Evolutionary conservation across 2,329 filamentous ascomycete species (phyloP).

Genomic region (Curvularia eragrostidis): DNA sequence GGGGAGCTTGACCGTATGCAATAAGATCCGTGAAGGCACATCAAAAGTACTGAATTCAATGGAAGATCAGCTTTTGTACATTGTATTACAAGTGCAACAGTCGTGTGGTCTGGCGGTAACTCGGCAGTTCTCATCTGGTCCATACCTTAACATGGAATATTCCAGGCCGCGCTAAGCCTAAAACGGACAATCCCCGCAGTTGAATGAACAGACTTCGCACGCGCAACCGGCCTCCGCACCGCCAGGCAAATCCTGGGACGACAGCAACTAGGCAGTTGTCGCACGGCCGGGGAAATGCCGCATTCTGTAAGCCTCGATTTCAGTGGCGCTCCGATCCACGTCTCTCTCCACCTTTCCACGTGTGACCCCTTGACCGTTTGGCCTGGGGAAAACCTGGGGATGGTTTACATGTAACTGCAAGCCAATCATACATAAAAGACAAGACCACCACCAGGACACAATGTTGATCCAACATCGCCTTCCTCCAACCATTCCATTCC

Average conservation of each 20-base stretch:
- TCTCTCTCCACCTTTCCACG: background rate
- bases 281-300: background rate
- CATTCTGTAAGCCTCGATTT: background rate
- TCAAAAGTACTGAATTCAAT: background rate
- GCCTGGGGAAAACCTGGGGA: background rate
- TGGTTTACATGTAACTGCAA: background rate
- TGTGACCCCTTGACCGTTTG: background rate
- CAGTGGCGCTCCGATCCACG: background rate
- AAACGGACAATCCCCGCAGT: background rate
- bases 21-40: background rate
- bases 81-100: background rate
- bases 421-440: background rate
- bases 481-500: background rate
- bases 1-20: background rate
- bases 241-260: no score
- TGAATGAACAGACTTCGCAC: background rate
- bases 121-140: background rate
- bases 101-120: background rate
- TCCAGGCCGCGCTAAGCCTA: background rate
- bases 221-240: background rate
- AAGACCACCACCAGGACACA: background rate
- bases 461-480: background rate
- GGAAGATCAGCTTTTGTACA: background rate
- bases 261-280: background rate
- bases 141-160: background rate